phyloP scores from a whole-genome alignment of 805 yeast genomes.

The Nakazawaea holstii region DNA sequence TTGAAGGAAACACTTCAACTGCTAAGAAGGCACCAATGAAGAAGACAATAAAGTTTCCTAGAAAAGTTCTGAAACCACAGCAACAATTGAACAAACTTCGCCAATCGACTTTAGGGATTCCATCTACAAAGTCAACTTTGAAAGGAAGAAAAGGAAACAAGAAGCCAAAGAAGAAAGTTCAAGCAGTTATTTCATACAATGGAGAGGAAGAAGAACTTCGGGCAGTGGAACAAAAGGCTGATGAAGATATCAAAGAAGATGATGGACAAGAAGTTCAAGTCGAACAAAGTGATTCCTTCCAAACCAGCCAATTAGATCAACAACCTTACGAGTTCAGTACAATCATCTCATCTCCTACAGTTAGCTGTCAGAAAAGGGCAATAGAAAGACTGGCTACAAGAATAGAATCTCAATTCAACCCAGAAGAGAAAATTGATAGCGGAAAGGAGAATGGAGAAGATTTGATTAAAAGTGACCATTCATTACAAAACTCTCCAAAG shows the following conservation, averaged over 20 bases:
- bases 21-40: background rate
- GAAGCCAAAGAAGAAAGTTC: background rate
- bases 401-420: too few relatives aligned
- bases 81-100: background rate
- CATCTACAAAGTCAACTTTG: constrained; percentile 3
- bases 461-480: background rate
- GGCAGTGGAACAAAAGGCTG: too few relatives aligned
- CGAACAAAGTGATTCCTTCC: background rate
- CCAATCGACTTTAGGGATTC: constrained; percentile 3
- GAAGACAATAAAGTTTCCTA: background rate
- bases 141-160: background rate
- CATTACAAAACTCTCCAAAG: background rate
- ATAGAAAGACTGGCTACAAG: background rate
- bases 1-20: constrained; percentile 2
- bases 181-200: background rate
- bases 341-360: background rate
- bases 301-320: background rate
- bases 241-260: too few relatives aligned
- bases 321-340: background rate
- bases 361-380: background rate
- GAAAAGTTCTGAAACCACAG: background rate
- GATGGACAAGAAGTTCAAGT: background rate
- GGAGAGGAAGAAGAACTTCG: background rate
- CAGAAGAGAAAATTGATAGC: background rate
- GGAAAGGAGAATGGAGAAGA: background rate